These are phyloP conservation scores for Diphasiastrum complanatum DNA, from an alignment of 83 land plant genomes.

Conservation along the genomic window DNA sequence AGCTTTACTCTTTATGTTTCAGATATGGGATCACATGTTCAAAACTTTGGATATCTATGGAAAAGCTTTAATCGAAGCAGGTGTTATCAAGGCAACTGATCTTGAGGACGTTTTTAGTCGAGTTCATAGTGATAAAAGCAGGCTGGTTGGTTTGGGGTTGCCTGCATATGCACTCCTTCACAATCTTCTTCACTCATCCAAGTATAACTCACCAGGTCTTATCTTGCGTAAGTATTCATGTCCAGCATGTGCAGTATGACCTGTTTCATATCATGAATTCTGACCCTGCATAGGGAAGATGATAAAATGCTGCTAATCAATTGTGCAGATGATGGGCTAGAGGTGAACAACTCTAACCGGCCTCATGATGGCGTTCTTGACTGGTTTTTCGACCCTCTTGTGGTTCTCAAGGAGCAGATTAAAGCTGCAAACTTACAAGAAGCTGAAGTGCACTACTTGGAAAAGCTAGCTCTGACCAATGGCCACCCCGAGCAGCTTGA, in stretches of 20 bases:
- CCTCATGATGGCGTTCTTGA: slow-evolving; percentile 60
- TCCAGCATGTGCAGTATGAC: background rate
- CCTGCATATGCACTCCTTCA: slow-evolving; percentile 72
- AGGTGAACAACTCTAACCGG: slow-evolving; percentile 51
- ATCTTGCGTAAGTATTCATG: slow-evolving; percentile 54
- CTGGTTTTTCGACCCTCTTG: slow-evolving; percentile 72
- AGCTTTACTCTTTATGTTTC: no score
- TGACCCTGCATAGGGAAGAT: background rate
- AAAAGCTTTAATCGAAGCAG: slow-evolving; percentile 46
- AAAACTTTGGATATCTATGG: slow-evolving; percentile 58
- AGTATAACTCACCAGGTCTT: slow-evolving; percentile 53
- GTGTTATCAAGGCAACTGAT: slow-evolving; percentile 49
- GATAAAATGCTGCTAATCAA: background rate
- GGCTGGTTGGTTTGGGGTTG: slow-evolving; percentile 49
- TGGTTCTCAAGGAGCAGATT: slow-evolving; percentile 79
- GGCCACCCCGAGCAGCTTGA: slow-evolving; percentile 46
- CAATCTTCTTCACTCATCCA: slow-evolving; percentile 60
- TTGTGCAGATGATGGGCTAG: slow-evolving; percentile 70
- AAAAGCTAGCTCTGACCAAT: slow-evolving; percentile 35
- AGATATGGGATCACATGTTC: slow-evolving; percentile 91
- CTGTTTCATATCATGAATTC: background rate
- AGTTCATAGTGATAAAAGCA: slow-evolving; percentile 49
- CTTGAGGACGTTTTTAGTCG: slow-evolving; percentile 46
- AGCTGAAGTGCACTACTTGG: slow-evolving; percentile 53
- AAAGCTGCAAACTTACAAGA: slow-evolving; percentile 40